Base-by-base conservation (phyloP, 139 green algal species). In the Chlamydomonas sp. region DNA sequence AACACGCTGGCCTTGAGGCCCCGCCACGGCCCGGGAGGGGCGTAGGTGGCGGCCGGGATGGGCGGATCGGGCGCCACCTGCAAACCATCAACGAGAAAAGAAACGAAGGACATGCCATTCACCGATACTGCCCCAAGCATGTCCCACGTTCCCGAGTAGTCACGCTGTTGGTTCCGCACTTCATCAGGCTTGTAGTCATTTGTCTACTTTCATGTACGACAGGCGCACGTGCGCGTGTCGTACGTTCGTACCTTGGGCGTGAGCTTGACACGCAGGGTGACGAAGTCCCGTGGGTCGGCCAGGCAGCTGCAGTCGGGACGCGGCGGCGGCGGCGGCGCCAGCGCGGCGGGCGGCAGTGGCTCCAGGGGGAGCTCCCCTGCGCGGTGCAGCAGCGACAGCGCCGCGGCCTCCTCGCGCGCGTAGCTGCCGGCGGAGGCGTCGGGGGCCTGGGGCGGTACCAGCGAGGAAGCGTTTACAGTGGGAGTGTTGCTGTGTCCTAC, bases 391-490 rank as follows among this genome's bases (percentile, higher is more conserved):
- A 80, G 62, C 62, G 80, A 71, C 1, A 15, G 82, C 0, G 82
- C 82, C 18, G 82, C 71, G 4, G 72, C 31, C 72, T 87, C 82
- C 71, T 87, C 82, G n/a, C 82, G 82, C 14, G 16, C n/a, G n/a
- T 87, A 87, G 72, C 58, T 79, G 71, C 82, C 82, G 4, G 72
- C 71, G 60, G n/a, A 74, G 71, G 82, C 82, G 82, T 87, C 82
- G 10, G 82, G 82, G 4, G 82, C 82, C 82, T 87, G 72, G 6
- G 66, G 79, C 2, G 79, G 31, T 49, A 49, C 31, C 31, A 49
- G 31, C 31, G 31, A 49, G 31, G 31, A 49, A 49, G 31, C 31
- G 31, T 49, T 49, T 49, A 49, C 31, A 49, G 31, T 49, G 31
- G 31, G 31, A 49, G 31, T 49, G 31, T 49, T 49, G 31, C 31